These are phyloP conservation scores for Trametes meyenii DNA, from an alignment of 768 basidiomycete genomes.

Conservation along the genomic window DNA sequence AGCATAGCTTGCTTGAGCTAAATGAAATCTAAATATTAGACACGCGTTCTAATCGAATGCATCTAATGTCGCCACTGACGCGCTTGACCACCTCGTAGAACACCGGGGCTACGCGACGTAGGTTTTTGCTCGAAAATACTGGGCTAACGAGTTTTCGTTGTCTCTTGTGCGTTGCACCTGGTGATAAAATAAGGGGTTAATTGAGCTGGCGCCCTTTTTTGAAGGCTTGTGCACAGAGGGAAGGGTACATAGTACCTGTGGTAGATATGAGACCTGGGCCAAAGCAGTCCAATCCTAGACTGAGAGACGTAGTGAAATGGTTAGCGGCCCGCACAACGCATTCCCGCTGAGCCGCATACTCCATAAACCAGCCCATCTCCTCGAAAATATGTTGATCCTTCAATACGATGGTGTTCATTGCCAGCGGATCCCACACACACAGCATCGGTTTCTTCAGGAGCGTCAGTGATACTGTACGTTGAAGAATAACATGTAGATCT, in stretches of 20 bases:
- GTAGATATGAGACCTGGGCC: conserved; percentile 15
- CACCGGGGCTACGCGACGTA: conserved; percentile 17
- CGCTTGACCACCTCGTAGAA: conserved; percentile 13
- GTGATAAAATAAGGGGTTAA: background rate
- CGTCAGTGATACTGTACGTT: background rate
- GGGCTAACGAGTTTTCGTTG: conserved; percentile 28
- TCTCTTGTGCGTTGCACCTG: conserved; percentile 26
- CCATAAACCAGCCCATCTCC: conserved; percentile 11
- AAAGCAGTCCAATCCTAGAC: background rate
- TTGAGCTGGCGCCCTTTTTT: too few relatives aligned
- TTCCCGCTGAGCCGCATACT: background rate
- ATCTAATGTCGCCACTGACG: background rate
- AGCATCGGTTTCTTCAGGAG: conserved; percentile 5
- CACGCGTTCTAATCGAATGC: too few relatives aligned
- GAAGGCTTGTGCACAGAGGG: too few relatives aligned
- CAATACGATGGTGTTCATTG: conserved; percentile 20
- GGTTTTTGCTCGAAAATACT: conserved; percentile 17
- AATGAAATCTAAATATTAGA: background rate
- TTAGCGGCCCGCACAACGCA: background rate
- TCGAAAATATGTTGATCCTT: conserved; percentile 17
- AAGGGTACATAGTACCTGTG: background rate
- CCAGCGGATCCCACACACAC: conserved; percentile 20
- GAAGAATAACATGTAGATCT: background rate
- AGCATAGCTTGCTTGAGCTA: conserved; percentile 26
- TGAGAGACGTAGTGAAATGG: background rate